Conservation (phyloP, 768 basidiomycete species). For the Coprinopsis cinerea region DNA sequence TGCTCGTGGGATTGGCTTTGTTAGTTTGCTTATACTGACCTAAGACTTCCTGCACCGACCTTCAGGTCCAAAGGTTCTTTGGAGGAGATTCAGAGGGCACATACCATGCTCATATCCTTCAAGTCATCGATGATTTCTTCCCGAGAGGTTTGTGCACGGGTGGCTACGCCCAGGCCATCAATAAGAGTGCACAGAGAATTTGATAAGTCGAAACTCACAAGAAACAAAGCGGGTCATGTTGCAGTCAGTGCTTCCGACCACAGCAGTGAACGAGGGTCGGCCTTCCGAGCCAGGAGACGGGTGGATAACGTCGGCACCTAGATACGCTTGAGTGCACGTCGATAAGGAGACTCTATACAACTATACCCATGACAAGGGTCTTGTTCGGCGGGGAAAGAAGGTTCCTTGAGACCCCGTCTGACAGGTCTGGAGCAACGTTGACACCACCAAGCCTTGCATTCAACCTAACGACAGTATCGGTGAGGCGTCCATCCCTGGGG, state of each 20-base stretch:
- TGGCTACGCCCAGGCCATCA: background rate
- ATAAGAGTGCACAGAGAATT: background rate
- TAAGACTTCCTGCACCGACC: no score
- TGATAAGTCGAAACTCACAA: constrained; percentile 23
- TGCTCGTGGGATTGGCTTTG: background rate
- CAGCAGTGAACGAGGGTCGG: constrained; percentile 69
- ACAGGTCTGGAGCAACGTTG: constrained; percentile 66
- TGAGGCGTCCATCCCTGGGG: background rate
- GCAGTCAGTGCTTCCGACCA: constrained; percentile 71
- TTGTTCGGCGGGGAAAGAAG: background rate
- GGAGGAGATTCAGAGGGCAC: background rate
- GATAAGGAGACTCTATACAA: background rate
- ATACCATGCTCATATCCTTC: constrained; percentile 56
- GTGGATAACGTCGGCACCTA: constrained; percentile 79
- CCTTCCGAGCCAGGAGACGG: constrained; percentile 69
- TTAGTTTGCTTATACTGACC: background rate
- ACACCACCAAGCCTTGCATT: constrained; percentile 84
- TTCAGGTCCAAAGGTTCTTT: background rate
- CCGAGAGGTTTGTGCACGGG: constrained; percentile 48
- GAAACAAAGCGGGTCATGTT: constrained; percentile 60
- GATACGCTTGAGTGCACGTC: background rate
- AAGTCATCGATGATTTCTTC: constrained; percentile 70
- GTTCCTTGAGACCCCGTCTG: constrained; percentile 12
- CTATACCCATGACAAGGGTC: constrained; percentile 69
- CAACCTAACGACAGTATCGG: constrained; percentile 37